phyloP scores from a whole-genome alignment of 2,329 filamentous ascomycete species.

The Metarhizium robertsii region DNA sequence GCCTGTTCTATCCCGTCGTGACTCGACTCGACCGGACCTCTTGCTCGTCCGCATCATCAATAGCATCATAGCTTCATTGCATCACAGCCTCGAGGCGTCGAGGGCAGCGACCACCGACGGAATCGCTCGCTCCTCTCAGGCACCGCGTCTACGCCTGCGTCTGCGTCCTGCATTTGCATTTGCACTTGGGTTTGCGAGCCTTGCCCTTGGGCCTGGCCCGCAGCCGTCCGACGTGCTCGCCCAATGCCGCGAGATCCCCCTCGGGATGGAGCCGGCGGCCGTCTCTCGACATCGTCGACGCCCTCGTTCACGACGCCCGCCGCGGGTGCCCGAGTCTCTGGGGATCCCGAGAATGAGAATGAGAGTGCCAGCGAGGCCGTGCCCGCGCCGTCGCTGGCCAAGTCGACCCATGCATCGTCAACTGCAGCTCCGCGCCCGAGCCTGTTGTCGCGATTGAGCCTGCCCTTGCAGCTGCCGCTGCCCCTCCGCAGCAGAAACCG shows the following conservation, averaged over 20 bases:
- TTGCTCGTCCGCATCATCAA: no score
- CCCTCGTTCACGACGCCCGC: constrained; percentile 6
- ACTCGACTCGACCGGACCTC: no score
- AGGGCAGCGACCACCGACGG: background rate
- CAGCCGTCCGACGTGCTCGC: constrained; percentile 8
- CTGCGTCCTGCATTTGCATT: background rate
- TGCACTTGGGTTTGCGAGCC: constrained; percentile 3
- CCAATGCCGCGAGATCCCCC: constrained; percentile 13
- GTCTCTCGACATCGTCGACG: constrained; percentile 12
- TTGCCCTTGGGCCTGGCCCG: constrained; percentile 7
- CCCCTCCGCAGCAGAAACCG: constrained; percentile 45
- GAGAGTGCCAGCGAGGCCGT: constrained; percentile 16
- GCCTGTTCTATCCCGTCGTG: no score
- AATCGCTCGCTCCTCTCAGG: no score
- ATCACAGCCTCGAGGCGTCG: background rate
- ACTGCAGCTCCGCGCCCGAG: constrained; percentile 18
- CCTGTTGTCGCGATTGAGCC: constrained; percentile 43
- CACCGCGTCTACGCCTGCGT: no score
- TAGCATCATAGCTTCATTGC: no score
- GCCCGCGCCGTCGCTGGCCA: constrained; percentile 8
- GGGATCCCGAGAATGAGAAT: constrained; percentile 18
- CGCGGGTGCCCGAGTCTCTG: background rate
- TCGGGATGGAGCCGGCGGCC: constrained; percentile 11
- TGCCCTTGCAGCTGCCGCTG: constrained; percentile 33
- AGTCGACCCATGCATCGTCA: constrained; percentile 5